phyloP scores from a whole-genome alignment of 345 rosid species.

The Aegle marmelos region DNA sequence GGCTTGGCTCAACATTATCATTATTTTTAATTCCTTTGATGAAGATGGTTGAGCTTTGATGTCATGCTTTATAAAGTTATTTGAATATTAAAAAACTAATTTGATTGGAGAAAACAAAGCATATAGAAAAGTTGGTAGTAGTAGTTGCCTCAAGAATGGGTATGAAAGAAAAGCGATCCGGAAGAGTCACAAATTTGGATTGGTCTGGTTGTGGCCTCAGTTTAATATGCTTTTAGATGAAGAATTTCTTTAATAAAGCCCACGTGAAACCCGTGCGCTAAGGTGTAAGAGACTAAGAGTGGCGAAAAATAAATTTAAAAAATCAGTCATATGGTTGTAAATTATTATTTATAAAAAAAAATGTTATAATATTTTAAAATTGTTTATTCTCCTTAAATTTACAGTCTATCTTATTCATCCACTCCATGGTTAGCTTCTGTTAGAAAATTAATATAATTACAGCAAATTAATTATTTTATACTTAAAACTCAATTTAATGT shows the following conservation, averaged over 20 bases:
- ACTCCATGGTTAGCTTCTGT: fast-evolving
- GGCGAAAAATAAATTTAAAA: too few relatives aligned
- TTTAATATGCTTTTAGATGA: not conserved
- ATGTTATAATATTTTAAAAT: too few relatives aligned
- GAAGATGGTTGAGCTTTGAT: not conserved
- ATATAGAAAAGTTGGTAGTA: not conserved
- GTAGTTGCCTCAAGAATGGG: not conserved
- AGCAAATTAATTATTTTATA: fast-evolving
- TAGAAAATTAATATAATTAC: too few relatives aligned
- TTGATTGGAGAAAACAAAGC: slow-evolving; percentile 2
- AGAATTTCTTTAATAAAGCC: not conserved
- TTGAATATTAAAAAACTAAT: not conserved
- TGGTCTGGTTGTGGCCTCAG: not conserved
- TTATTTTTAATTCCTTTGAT: not conserved
- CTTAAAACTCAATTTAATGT: too few relatives aligned
- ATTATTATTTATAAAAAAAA: too few relatives aligned
- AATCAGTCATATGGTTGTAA: too few relatives aligned
- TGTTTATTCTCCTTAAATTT: too few relatives aligned
- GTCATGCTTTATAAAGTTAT: not conserved
- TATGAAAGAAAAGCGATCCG: not conserved
- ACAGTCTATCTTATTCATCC: too few relatives aligned
- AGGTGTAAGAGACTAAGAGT: too few relatives aligned
- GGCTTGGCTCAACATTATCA: not conserved
- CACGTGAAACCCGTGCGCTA: slow-evolving; percentile 4
- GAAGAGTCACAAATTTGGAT: not conserved